Base-by-base conservation (phyloP, 805 yeast genomes). In the Candida ponderosae region DNA sequence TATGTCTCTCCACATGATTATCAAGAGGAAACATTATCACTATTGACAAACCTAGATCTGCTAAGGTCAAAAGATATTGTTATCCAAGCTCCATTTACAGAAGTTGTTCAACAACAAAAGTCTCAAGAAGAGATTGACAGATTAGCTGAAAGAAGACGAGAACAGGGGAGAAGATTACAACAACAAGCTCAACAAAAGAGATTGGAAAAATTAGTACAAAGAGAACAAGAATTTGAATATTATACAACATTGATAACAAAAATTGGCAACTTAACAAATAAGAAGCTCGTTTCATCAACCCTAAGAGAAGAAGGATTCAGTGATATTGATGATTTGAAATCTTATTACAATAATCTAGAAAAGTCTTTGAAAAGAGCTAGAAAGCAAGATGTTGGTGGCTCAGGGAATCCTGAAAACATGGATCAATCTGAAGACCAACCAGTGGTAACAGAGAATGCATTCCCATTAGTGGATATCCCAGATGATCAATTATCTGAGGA, bases 101-200 rank as follows among this genome's bases (percentile, higher is more conserved):
- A 74, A 41, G 70, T 75, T 3, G 67, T 74, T 8, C 79, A 74
- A 36, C 76, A 74, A 32, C 85, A 81, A 54, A 89, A 89, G 54
- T 64, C 87, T 0, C 93, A 81, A 41, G 96, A 86, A 57, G 97
- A 90, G 54, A 59, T 89, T 19, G 77, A 74, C 17, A 57, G 72
- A 19, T 88, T 84, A 44, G 81, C 89, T 1, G 90, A 82, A 46
- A 79, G 81, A 53, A 72, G 95, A 42, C 72, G 74, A 48, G 96
- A 88, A 53, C 83, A 82, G 44, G 97, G 97, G 8, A 74, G 81
- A 44, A 70, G 95, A 45, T 67, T 94, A 43, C 97, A 93, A 60
- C 95, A 86, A 51, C 96, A 88, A 59, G 97, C 97, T 0, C 88
- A 81, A 48, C 81, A 79, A 51, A 81, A 79, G 46, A 66, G 98